Conservation (phyloP, 192 early-diverging fungal genomes). For the Umbelopsis vinacea region DNA sequence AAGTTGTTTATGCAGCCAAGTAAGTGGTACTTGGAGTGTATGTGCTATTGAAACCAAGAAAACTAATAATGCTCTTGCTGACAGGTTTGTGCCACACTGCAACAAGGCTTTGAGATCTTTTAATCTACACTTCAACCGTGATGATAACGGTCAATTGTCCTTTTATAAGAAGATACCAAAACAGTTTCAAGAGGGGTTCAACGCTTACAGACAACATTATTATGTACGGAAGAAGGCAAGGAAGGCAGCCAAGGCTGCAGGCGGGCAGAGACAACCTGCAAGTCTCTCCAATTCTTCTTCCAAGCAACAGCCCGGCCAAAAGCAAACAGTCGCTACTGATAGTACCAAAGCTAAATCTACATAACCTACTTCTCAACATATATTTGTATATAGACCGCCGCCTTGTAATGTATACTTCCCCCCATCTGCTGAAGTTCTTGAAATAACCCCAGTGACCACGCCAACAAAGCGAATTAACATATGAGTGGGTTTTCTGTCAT, state of each 20-base stretch:
- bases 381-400: conserved; percentile 6
- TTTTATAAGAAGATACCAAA: conserved; percentile 59
- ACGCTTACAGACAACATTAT: conserved; percentile 52
- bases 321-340: not conserved
- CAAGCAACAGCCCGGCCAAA: not conserved
- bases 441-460: not conserved
- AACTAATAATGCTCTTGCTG: not conserved
- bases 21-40: conserved; percentile 27
- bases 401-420: conserved; percentile 9
- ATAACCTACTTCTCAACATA: conserved; percentile 5
- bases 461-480: not conserved
- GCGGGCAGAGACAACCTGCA: not conserved
- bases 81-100: conserved; percentile 63
- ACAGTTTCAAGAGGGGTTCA: conserved; percentile 59
- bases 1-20: conserved; percentile 59
- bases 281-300: not conserved
- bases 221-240: conserved; percentile 50
- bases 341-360: not conserved
- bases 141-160: conserved; percentile 48
- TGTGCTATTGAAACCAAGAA: not conserved
- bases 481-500: not conserved
- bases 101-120: conserved; percentile 59
- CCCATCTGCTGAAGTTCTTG: not conserved
- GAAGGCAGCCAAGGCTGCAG: conserved; percentile 25
- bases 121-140: conserved; percentile 57